Conservation (phyloP, 2,329 filamentous ascomycete genomes). For the Leptosphaerulina australis region DNA sequence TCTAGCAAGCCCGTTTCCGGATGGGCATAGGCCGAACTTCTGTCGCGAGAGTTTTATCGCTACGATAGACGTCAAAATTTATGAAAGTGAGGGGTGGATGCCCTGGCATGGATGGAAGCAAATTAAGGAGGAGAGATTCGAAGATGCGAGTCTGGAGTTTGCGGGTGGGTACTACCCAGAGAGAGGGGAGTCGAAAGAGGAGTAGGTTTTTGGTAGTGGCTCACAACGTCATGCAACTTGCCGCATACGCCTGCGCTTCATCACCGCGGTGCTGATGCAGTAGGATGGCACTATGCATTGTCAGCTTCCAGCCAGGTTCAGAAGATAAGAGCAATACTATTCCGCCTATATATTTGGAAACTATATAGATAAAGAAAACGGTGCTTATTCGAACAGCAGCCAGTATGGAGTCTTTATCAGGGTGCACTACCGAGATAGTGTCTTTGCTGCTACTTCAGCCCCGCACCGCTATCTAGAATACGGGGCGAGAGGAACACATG, state of each 20-base stretch:
- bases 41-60: slow-evolving; percentile 57
- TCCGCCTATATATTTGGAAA: no score
- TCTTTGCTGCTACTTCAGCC: slow-evolving; percentile 3
- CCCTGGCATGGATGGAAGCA: slow-evolving; percentile 48
- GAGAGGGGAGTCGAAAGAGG: slow-evolving; percentile 47
- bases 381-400: no score
- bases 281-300: no score
- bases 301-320: no score
- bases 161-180: slow-evolving; percentile 56
- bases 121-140: slow-evolving; percentile 50
- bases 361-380: no score
- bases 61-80: slow-evolving; percentile 52
- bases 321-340: no score
- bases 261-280: no score
- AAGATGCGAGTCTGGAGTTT: slow-evolving; percentile 56
- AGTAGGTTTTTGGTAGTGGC: not conserved
- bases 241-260: no score
- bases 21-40: slow-evolving; percentile 54
- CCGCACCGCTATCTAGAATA: slow-evolving; percentile 12
- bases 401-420: not conserved
- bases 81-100: slow-evolving; percentile 45
- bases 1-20: slow-evolving; percentile 54
- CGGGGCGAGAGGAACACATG: slow-evolving; percentile 11
- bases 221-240: no score
- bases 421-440: slow-evolving; percentile 2